Evolutionary conservation across 2,329 filamentous ascomycete species (phyloP).

Genomic region (Penicillium freii): DNA sequence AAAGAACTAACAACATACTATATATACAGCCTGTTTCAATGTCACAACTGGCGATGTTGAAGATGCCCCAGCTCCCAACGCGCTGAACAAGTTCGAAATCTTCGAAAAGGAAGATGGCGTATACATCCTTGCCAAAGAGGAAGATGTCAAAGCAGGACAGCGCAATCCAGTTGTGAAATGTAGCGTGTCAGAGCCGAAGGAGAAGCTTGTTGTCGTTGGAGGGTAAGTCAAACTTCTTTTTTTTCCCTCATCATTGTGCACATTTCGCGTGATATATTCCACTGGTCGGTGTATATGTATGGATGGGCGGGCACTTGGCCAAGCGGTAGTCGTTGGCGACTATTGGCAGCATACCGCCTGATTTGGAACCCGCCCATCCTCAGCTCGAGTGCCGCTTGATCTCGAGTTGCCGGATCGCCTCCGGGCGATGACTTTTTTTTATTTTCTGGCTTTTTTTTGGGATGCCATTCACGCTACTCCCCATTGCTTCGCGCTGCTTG

Average conservation of each 20-base stretch:
- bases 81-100: conserved; percentile 79
- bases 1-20: conserved; percentile 6
- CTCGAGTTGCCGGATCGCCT: neutral
- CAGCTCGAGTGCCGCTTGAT: neutral
- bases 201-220: conserved; percentile 77
- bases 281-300: neutral
- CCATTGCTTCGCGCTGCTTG: neutral
- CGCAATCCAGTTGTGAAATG: conserved; percentile 74
- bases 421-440: neutral
- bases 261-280: neutral
- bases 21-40: conserved; percentile 79
- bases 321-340: neutral
- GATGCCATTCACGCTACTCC: too few relatives aligned
- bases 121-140: conserved; percentile 78
- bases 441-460: neutral
- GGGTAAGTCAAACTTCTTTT: conserved; percentile 46
- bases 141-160: conserved; percentile 71
- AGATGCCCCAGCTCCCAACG: conserved; percentile 85
- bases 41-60: conserved; percentile 87
- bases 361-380: neutral
- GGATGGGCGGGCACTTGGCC: neutral
- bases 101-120: conserved; percentile 77
- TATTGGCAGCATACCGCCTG: neutral
- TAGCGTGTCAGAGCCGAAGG: conserved; percentile 50
- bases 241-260: neutral